Base-by-base conservation (phyloP, 2,329 filamentous ascomycete species). In the Bipolaris sorokiniana region DNA sequence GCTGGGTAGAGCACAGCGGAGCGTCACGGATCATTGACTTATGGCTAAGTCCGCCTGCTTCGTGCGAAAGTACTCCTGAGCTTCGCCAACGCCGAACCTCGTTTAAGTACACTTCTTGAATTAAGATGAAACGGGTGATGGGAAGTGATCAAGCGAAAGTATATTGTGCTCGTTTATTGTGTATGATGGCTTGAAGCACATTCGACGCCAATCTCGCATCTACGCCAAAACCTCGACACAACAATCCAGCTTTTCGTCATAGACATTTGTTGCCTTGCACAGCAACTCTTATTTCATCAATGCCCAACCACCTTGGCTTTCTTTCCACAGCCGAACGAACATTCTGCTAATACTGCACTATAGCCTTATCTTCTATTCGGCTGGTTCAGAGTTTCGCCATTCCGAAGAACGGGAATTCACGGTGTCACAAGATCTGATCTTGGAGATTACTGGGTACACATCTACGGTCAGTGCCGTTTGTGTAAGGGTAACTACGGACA, bases 31-130 rank as follows among this genome's bases (percentile, higher is more conserved):
- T 45, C n/a, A 46, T 33, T 15, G 54, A 38, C 31, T 40, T 59
- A 5, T 66, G 63, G 63, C 55, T 64, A 3, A 48, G 55, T 13
- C 61, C 58, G 10, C 61, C 63, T 2, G 54, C 53, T 5, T 66
- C 59, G 3, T 18, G 46, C 3, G n/a, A 7, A 7, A 28, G 16
- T 5, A 18, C 31, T n/a, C 2, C 4, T 10, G 18, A n/a, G 3
- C 10, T 56, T 6, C 11, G 42, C 15, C 11, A 16, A 2, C 44
- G 22, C 13, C 54, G 54, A 1, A 53, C 23, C 13, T 9, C 13
- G 1, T 13, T 9, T 9, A 37, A 37, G 7, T 13, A 10, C 33
- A 1, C 2, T 1, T 10, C 7, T 18, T 28, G 22, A 26, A 10
- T 3, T n/a, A 1, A 20, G 22, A 28, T 13, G 5, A 38, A 5